A percentile compares a stretch with the other conserved stretches of the same genome.
Evolutionary conservation across 495 filamentous ascomycete species (phyloP).

Genomic region (Hypoxylon fragiforme): DNA sequence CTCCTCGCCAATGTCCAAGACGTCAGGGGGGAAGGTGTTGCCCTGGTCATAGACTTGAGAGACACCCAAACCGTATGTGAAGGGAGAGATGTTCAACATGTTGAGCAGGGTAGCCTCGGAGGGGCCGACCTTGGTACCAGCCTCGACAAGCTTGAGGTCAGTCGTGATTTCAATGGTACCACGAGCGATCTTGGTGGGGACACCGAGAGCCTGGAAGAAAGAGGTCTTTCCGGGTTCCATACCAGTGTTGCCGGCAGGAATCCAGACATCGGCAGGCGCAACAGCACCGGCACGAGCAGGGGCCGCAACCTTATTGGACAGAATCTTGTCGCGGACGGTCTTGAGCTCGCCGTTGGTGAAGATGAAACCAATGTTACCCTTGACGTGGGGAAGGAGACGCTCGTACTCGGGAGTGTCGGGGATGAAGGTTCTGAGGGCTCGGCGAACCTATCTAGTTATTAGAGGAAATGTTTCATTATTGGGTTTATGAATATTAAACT

Average conservation of each 20-base stretch:
- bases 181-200: slow-evolving; percentile 99
- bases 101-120: slow-evolving; percentile 98
- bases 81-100: slow-evolving; percentile 99
- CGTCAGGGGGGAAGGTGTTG: slow-evolving; percentile 78
- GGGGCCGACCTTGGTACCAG: slow-evolving; percentile 89
- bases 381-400: slow-evolving; percentile 92
- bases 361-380: slow-evolving; percentile 98
- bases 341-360: slow-evolving; percentile 98
- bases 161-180: slow-evolving; percentile 99
- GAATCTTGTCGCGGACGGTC: slow-evolving; percentile 86
- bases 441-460: slow-evolving; percentile 74
- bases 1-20: slow-evolving; percentile 91
- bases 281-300: slow-evolving; percentile 96
- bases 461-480: too few relatives aligned
- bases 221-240: slow-evolving; percentile 99
- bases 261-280: slow-evolving; percentile 84
- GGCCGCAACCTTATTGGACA: slow-evolving; percentile 94
- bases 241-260: slow-evolving; percentile 97
- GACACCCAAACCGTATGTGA: slow-evolving; percentile 99
- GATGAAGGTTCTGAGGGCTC: slow-evolving; percentile 95
- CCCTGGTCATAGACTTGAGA: slow-evolving; percentile 94
- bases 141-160: slow-evolving; percentile 96
- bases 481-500: too few relatives aligned
- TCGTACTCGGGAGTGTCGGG: slow-evolving; percentile 92
- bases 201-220: slow-evolving; percentile 99